These are phyloP conservation scores for Exophiala xenobiotica DNA, from an alignment of 2,329 filamentous ascomycete species.

Conservation along the genomic window DNA sequence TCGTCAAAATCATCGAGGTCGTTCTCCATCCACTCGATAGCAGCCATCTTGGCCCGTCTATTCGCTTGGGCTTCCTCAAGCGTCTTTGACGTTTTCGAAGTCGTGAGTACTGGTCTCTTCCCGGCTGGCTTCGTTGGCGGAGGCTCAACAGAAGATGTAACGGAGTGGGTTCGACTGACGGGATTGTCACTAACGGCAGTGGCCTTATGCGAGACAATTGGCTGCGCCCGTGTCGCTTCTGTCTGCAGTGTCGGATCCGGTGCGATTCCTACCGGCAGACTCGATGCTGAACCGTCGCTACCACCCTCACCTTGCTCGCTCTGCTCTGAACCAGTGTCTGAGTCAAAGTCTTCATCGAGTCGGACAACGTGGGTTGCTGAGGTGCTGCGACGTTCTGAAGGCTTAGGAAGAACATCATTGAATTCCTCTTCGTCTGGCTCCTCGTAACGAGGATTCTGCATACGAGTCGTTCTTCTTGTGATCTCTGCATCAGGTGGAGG, in stretches of 20 bases:
- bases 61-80: constrained; percentile 34
- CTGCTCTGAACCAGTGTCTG: constrained; percentile 12
- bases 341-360: constrained; percentile 15
- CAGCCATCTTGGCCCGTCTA: constrained; percentile 36
- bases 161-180: constrained; percentile 1
- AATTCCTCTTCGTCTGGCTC: constrained; percentile 30
- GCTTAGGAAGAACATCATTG: constrained; percentile 19
- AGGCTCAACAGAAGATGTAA: constrained; percentile 4
- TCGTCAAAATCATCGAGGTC: constrained; percentile 29
- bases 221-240: neutral
- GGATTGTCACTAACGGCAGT: too few species aligned
- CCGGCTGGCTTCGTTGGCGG: constrained; percentile 2
- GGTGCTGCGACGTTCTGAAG: neutral
- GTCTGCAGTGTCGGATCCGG: neutral
- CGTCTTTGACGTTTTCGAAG: constrained; percentile 6
- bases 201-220: neutral
- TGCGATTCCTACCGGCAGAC: constrained; percentile 8
- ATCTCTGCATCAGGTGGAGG: constrained; percentile 21
- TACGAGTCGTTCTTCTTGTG: constrained; percentile 25
- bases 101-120: constrained; percentile 2
- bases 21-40: constrained; percentile 34
- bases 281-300: constrained; percentile 6
- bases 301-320: neutral
- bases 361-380: constrained; percentile 8
- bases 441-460: constrained; percentile 27